These are phyloP conservation scores for Sporisorium iseilematis-ciliati DNA, from an alignment of 1,284 basidiomycete genomes.

Conservation along the genomic window DNA sequence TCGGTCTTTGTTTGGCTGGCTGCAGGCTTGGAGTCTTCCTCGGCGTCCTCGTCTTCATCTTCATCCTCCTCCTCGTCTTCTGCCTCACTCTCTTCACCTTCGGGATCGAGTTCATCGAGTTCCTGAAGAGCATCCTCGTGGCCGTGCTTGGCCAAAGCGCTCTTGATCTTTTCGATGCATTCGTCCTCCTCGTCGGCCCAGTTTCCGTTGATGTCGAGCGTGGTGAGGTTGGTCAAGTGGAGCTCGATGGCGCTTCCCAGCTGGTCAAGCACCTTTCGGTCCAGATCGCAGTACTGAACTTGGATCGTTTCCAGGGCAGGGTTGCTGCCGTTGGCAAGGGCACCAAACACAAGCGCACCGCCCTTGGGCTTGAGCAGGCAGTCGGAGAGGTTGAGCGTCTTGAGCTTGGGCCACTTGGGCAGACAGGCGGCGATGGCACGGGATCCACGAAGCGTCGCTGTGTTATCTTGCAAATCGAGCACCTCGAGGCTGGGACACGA, in stretches of 20 bases:
- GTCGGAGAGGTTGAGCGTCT: slow-evolving; percentile 88
- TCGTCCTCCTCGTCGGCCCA: slow-evolving; percentile 69
- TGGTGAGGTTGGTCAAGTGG: slow-evolving; percentile 48
- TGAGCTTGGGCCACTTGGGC: slow-evolving; percentile 77
- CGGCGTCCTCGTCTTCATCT: slow-evolving; percentile 31
- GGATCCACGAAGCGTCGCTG: slow-evolving; percentile 81
- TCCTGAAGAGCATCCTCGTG: slow-evolving; percentile 62
- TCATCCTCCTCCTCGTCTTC: slow-evolving; percentile 50
- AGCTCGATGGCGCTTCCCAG: slow-evolving; percentile 58
- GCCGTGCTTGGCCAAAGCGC: slow-evolving; percentile 58
- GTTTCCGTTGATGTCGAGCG: slow-evolving; percentile 68
- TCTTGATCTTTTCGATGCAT: slow-evolving; percentile 60
- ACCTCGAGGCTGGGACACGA: slow-evolving; percentile 79
- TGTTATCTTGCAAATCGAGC: slow-evolving; percentile 96
- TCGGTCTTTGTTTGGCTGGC: slow-evolving; percentile 18
- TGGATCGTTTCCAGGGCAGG: slow-evolving; percentile 58
- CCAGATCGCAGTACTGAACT: slow-evolving; percentile 66
- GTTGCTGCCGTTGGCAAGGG: slow-evolving; percentile 58
- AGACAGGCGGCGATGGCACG: slow-evolving; percentile 82
- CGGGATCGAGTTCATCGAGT: slow-evolving; percentile 67
- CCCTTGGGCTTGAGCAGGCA: slow-evolving; percentile 82
- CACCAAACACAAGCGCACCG: slow-evolving; percentile 58
- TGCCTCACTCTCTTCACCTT: slow-evolving; percentile 66
- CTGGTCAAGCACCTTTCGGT: slow-evolving; percentile 57
- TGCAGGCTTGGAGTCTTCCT: slow-evolving; percentile 13